These are phyloP conservation scores for Exsudoporus floridanus DNA, from an alignment of 1,284 basidiomycete species.

Conservation along the genomic window DNA sequence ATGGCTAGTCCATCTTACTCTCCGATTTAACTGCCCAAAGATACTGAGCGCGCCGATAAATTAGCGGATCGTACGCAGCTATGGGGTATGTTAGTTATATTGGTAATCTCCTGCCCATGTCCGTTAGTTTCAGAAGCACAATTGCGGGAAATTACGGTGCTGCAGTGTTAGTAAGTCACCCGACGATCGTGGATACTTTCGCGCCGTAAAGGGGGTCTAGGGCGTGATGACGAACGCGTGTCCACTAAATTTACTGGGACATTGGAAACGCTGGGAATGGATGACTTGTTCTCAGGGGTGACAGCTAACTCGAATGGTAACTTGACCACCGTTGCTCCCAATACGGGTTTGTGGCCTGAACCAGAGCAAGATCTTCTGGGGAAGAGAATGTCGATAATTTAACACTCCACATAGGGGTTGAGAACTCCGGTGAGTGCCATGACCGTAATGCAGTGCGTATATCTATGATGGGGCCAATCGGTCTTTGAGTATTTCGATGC, in stretches of 20 bases:
- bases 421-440: conserved; percentile 5
- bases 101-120: background rate
- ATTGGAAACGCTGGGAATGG: conserved; percentile 1
- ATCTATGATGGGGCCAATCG: background rate
- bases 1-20: background rate
- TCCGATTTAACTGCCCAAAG: background rate
- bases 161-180: background rate
- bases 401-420: background rate
- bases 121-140: background rate
- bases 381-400: conserved; percentile 1
- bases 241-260: background rate
- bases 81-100: background rate
- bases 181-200: background rate
- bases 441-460: conserved; percentile 1
- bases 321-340: no score
- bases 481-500: conserved; percentile 1
- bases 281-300: conserved; percentile 2
- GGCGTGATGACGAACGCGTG: background rate
- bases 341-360: no score
- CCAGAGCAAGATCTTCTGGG: background rate
- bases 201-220: background rate
- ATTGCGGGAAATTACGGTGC: background rate
- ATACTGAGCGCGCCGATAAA: background rate
- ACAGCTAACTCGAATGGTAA: background rate
- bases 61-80: background rate